Conservation (phyloP, 2,329 filamentous ascomycete genomes). For the Saccharata proteae region DNA sequence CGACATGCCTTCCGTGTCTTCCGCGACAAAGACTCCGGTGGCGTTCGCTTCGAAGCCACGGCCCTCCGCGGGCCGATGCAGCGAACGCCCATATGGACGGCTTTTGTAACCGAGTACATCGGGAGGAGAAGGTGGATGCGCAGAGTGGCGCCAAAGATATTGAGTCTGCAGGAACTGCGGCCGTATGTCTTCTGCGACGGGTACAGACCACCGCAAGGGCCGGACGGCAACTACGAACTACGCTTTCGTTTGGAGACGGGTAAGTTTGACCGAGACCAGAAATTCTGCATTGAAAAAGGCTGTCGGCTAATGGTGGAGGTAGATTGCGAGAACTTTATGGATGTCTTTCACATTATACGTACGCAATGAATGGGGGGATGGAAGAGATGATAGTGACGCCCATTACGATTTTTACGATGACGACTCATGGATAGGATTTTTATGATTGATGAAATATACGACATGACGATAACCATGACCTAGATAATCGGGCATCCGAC, state of each 20-base stretch:
- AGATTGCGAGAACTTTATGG: no score
- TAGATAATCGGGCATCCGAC: no score
- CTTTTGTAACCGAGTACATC: constrained; percentile 40
- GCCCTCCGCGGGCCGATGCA: constrained; percentile 40
- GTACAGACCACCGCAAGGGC: constrained; percentile 30
- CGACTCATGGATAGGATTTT: no score
- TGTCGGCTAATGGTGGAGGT: no score
- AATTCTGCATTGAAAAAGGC: no score
- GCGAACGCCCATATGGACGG: constrained; percentile 49
- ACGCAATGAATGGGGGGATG: no score
- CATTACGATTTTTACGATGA: no score
- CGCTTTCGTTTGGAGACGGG: constrained; percentile 4
- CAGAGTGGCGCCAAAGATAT: constrained; percentile 26
- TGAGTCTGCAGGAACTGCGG: constrained; percentile 39
- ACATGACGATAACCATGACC: no score
- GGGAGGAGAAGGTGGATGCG: constrained; percentile 37
- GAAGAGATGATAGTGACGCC: no score
- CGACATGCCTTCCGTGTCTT: constrained; percentile 44
- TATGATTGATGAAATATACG: no score
- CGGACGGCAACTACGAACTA: constrained; percentile 4
- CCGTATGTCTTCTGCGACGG: constrained; percentile 41
- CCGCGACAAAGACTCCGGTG: constrained; percentile 37
- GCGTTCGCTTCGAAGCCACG: constrained; percentile 45
- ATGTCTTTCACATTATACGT: no score
- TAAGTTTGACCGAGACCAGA: no score